Evolutionary conservation across 2,329 filamentous ascomycete genomes (phyloP).

Genomic region (Diaporthe australafricana): DNA sequence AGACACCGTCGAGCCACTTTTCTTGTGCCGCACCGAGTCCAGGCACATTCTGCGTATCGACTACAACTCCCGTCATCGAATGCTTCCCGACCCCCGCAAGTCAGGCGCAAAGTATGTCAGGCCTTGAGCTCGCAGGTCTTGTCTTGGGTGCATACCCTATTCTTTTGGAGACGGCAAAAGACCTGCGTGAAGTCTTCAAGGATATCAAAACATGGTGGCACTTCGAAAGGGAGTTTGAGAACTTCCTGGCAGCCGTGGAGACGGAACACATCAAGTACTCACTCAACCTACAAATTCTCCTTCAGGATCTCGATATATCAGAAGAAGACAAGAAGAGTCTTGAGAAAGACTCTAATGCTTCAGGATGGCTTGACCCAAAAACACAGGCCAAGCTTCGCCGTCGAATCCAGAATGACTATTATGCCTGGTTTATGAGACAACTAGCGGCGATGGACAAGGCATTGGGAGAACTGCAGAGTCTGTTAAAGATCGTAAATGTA

Average conservation of each 20-base stretch:
- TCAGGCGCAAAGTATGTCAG: too few relatives aligned
- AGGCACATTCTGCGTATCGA: background rate
- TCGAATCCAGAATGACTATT: background rate
- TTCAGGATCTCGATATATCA: background rate
- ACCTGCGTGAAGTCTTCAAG: background rate
- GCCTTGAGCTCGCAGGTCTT: background rate
- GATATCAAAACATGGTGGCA: slow-evolving; percentile 1
- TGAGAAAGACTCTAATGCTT: too few relatives aligned
- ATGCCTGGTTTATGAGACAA: background rate
- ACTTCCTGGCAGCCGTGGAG: background rate
- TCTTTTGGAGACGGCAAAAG: background rate
- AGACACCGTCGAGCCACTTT: too few relatives aligned
- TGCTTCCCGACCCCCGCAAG: background rate
- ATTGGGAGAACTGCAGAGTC: background rate
- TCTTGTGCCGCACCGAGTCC: background rate
- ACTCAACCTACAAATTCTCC: background rate
- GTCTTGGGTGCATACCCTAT: background rate
- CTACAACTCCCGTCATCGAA: background rate
- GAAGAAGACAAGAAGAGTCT: background rate
- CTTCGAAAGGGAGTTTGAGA: background rate
- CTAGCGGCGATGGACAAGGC: background rate
- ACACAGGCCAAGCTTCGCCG: background rate
- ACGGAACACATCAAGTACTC: background rate
- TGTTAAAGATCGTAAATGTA: background rate
- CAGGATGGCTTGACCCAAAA: background rate